Percentiles rank a stretch among this genome's conserved stretches.
Evolutionary conservation across 345 rosid species (phyloP).

Genomic region (Populus tremula): DNA sequence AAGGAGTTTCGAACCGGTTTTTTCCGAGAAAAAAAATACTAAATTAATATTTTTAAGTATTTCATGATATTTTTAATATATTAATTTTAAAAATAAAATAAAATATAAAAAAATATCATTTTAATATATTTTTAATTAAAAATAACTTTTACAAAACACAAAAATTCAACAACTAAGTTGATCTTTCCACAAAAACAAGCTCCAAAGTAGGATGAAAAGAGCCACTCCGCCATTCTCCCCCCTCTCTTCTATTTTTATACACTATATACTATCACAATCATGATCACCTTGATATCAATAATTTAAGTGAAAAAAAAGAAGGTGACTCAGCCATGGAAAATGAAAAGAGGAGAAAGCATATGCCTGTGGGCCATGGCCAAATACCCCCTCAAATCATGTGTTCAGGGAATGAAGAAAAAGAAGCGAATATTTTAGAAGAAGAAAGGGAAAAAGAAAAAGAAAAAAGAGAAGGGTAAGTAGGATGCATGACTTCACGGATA

Average conservation of each 20-base stretch:
- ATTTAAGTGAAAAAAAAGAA: slow-evolving; percentile 14
- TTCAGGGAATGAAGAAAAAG: not conserved
- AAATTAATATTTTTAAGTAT: no score
- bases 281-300: slow-evolving; percentile 16
- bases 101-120: no score
- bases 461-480: not conserved
- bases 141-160: no score
- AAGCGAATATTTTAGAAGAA: not conserved
- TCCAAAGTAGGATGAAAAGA: not conserved
- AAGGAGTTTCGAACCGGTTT: no score
- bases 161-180: not conserved
- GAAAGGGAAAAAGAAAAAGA: not conserved
- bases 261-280: not conserved
- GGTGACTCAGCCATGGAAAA: not conserved
- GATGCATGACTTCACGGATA: not conserved
- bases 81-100: no score
- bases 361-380: not conserved
- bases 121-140: no score
- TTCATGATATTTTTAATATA: accelerated
- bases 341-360: slow-evolving; percentile 5
- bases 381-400: slow-evolving; percentile 9
- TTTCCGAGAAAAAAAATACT: no score
- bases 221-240: not conserved
- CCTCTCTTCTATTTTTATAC: not conserved
- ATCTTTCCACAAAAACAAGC: not conserved